Percentiles rank a stretch among this genome's conserved stretches.
These are phyloP conservation scores for Neonectria coccinea DNA, from an alignment of 2,329 filamentous ascomycete genomes.

Conservation along the genomic window DNA sequence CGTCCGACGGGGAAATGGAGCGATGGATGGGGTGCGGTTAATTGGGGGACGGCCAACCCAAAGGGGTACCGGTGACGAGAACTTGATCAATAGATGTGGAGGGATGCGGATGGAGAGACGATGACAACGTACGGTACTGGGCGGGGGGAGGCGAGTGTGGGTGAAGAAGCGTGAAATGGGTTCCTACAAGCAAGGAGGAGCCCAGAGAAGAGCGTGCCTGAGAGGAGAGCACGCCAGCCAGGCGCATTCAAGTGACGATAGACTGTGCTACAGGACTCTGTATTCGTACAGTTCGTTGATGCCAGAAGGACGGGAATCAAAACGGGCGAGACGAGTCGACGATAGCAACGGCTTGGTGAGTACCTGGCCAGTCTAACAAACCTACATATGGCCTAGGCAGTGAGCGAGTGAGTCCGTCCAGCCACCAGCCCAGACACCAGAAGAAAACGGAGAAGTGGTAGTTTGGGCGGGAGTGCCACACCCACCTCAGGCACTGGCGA, in stretches of 20 bases:
- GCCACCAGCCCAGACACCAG: conserved; percentile 9
- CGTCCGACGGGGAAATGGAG: conserved; percentile 14
- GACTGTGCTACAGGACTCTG: not conserved
- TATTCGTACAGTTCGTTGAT: not conserved
- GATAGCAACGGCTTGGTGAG: not conserved
- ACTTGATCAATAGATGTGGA: conserved; percentile 7
- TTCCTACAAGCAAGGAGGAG: no score
- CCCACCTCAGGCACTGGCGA: conserved; percentile 21
- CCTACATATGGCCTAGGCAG: no score
- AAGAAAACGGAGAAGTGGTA: conserved; percentile 3
- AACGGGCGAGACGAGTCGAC: not conserved
- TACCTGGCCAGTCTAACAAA: not conserved
- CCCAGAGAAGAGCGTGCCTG: not conserved
- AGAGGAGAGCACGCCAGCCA: not conserved
- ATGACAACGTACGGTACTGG: conserved; percentile 18
- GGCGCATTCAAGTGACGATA: not conserved
- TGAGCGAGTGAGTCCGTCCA: not conserved
- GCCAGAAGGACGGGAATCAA: not conserved
- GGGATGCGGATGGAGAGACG: conserved; percentile 16
- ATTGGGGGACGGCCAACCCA: conserved; percentile 12
- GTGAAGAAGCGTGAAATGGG: not conserved
- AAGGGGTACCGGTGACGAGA: conserved; percentile 20
- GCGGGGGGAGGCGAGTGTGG: conserved; percentile 7
- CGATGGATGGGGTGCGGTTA: conserved; percentile 14
- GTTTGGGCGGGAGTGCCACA: conserved; percentile 19